phyloP scores from a whole-genome alignment of 371 early-diverging fungal genomes.

The Batrachochytrium dendrobatidis region DNA sequence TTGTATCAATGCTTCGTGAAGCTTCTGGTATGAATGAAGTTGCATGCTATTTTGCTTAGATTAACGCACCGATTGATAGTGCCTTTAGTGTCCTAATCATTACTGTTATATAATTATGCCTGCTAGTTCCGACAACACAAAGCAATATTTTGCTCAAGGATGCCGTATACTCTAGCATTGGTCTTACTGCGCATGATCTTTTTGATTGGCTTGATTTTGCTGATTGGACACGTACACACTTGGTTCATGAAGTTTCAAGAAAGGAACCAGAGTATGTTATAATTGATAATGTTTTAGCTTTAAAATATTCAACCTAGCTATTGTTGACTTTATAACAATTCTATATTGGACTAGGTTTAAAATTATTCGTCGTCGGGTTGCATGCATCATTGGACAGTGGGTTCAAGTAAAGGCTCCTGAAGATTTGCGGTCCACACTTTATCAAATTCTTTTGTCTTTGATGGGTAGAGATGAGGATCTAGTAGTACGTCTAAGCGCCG shows the following conservation, averaged over 20 bases:
- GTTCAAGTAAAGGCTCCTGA: constrained; percentile 67
- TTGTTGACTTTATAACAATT: neutral
- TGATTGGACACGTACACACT: constrained; percentile 54
- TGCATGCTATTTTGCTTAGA: neutral
- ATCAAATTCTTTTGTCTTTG: constrained; percentile 60
- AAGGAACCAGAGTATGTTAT: constrained; percentile 28
- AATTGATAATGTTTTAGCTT: neutral
- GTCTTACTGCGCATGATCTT: constrained; percentile 75
- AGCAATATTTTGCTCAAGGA: constrained; percentile 63
- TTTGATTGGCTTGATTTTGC: constrained; percentile 79
- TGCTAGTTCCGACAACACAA: neutral
- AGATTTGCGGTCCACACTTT: constrained; percentile 56
- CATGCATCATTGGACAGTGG: constrained; percentile 83
- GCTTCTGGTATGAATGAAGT: constrained; percentile 44
- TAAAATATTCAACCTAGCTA: neutral
- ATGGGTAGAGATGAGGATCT: constrained; percentile 59
- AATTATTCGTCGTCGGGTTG: constrained; percentile 66
- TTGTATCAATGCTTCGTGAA: constrained; percentile 54
- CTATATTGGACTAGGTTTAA: constrained; percentile 35
- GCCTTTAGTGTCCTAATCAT: neutral
- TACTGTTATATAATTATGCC: neutral
- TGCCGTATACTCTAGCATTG: constrained; percentile 74
- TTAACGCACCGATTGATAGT: neutral
- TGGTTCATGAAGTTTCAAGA: constrained; percentile 43
- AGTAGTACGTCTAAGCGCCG: constrained; percentile 80